phyloP scores from a whole-genome alignment of 495 filamentous ascomycete genomes.

The Podospora pseudocomata region DNA sequence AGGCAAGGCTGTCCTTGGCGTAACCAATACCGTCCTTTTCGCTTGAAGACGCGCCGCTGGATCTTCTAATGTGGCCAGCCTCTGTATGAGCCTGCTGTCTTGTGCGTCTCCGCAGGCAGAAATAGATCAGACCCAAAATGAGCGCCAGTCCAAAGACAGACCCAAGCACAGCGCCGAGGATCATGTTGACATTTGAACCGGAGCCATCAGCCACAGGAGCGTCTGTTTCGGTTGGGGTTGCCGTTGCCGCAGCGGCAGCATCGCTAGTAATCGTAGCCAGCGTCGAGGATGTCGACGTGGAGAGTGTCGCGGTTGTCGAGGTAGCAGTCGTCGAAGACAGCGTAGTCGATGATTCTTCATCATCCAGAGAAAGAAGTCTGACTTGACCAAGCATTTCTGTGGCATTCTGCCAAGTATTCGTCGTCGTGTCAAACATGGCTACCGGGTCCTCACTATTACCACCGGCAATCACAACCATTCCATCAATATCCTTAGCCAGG shows the following conservation, averaged over 20 bases:
- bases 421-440: slow-evolving; percentile 73
- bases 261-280: slow-evolving; percentile 19
- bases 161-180: slow-evolving; percentile 78
- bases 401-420: slow-evolving; percentile 80
- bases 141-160: slow-evolving; percentile 67
- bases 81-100: slow-evolving; percentile 45
- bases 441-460: slow-evolving; percentile 64
- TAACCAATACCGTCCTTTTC: slow-evolving; percentile 51
- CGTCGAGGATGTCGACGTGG: slow-evolving; percentile 39
- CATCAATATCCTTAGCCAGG: slow-evolving; percentile 48
- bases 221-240: slow-evolving; percentile 34
- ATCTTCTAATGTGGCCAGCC: slow-evolving; percentile 46
- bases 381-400: slow-evolving; percentile 57
- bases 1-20: slow-evolving; percentile 53
- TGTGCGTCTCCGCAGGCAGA: slow-evolving; percentile 61
- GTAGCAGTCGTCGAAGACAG: slow-evolving; percentile 37
- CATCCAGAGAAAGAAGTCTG: slow-evolving; percentile 27
- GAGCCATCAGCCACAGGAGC: slow-evolving; percentile 16
- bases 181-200: slow-evolving; percentile 33
- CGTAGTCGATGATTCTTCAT: slow-evolving; percentile 28
- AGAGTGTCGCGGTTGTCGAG: slow-evolving; percentile 30
- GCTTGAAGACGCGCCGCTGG: slow-evolving; percentile 48
- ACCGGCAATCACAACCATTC: slow-evolving; percentile 72
- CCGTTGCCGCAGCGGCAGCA: slow-evolving; percentile 27
- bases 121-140: slow-evolving; percentile 63